A percentile compares a stretch with the other conserved stretches of the same genome.
phyloP scores from a whole-genome alignment of 108 stramenopile genomes.

The Epipyxis sp. region DNA sequence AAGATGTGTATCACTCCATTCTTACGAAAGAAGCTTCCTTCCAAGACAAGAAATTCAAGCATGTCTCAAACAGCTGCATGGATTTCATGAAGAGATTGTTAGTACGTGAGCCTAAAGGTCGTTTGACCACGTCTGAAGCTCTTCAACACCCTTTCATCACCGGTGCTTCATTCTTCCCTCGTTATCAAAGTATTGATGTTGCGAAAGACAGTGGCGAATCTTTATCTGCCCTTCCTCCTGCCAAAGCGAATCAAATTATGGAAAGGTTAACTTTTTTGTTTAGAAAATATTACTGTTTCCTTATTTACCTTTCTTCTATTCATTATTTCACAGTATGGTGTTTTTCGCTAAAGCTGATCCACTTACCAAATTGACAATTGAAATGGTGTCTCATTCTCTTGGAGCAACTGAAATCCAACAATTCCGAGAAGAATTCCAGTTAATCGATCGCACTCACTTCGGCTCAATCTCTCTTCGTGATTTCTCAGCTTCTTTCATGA shows the following conservation, averaged over 20 bases:
- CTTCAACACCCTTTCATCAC: conserved; percentile 26
- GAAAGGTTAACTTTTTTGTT: too few species aligned
- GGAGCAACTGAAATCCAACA: background rate
- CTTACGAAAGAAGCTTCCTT: conserved; percentile 26
- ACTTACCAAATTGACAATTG: background rate
- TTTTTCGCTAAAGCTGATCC: conserved; percentile 6
- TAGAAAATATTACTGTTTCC: too few species aligned
- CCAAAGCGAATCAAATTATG: background rate
- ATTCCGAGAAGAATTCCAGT: conserved; percentile 16
- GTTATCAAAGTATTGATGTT: background rate
- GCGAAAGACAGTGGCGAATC: background rate
- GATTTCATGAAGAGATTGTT: conserved; percentile 31
- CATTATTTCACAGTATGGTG: too few species aligned
- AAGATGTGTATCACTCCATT: conserved; percentile 28
- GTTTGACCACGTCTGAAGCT: conserved; percentile 16
- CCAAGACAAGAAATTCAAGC: conserved; percentile 26
- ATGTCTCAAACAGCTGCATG: conserved; percentile 30
- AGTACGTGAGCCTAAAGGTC: background rate
- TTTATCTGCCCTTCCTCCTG: background rate
- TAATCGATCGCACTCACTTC: background rate
- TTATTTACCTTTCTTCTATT: too few species aligned
- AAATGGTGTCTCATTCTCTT: background rate
- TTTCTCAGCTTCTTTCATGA: background rate
- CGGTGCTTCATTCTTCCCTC: conserved; percentile 1
- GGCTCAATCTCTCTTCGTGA: background rate